Evolutionary conservation across 306 rosid genomes (phyloP), one percentile per base, ranked within the genome.

Genomic region (Cicer cuneatum): DNA sequence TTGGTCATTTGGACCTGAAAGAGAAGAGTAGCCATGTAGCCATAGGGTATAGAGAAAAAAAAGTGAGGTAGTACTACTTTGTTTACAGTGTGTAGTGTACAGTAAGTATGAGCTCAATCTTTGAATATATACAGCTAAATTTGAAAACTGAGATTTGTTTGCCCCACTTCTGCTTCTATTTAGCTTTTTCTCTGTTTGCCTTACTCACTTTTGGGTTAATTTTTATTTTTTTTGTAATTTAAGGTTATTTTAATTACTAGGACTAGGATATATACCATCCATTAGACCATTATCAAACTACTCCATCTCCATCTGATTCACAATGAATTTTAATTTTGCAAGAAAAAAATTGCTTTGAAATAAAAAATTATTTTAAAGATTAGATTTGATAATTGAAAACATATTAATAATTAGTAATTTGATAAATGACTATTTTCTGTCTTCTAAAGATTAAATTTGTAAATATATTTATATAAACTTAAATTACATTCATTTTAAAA

Each of bases 141-240:
- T 77, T 73, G 63, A 63, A 64, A 68, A 69, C 57, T 76, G 80
- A 80, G 87, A 84, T 80, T 76, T 73, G n/a, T 67, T 76, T 54
- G 82, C 51, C 74, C 73, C 82, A 66, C 84, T 48, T 52, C 12
- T 42, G 45, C 7, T 65, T 69, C 71, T 47, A 54, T 57, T 51
- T 67, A 33, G 6, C 42, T 53, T 8, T 29, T 21, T 65, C 13
- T 19, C 9, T 77, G 53, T 4, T 11, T 21, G 2, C 12, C 12
- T 57, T 58, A 57, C 2, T 51, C 74, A 33, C 41, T 72, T 79
- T 48, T 58, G 14, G 29, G 47, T 57, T 66, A 10, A 18, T 8
- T 6, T 52, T 63, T 66, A 46, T 21, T 21, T 21, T 21, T 21
- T 56, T 56, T 56, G 62, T 0, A 58, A 18, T 53, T 52, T 24